Conservation (phyloP, 441 rosid species). For the Brassica hybrid region DNA sequence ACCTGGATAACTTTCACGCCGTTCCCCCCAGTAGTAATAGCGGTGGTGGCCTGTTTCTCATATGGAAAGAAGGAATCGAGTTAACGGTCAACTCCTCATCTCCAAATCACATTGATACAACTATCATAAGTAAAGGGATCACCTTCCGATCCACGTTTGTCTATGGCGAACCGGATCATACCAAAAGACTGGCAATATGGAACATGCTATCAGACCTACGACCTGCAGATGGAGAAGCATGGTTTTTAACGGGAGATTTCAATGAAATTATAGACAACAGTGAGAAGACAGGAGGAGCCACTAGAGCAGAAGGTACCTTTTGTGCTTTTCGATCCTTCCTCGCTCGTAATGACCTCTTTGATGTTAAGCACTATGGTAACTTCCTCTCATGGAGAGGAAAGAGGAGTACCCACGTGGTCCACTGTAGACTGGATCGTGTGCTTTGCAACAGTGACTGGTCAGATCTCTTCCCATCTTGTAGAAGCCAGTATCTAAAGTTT, state of each 20-base stretch:
- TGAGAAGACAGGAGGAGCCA: neutral
- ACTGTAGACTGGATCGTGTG: neutral
- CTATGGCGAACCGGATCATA: neutral
- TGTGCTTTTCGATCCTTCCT: neutral
- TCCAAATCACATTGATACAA: neutral
- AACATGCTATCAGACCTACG: too few species aligned
- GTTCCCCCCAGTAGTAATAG: too few species aligned
- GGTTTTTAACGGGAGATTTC: neutral
- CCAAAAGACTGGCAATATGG: neutral
- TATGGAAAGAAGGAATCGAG: too few species aligned
- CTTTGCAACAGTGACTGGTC: neutral
- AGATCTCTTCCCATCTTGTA: neutral
- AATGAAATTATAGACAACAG: neutral
- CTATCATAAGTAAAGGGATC: neutral
- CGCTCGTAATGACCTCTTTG: neutral
- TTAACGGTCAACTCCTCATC: neutral
- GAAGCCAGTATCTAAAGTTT: neutral
- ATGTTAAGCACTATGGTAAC: neutral
- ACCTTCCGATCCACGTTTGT: neutral
- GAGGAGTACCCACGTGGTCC: neutral
- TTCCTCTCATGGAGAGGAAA: neutral
- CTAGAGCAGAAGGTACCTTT: neutral
- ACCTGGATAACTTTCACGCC: too few species aligned
- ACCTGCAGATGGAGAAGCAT: too few species aligned
- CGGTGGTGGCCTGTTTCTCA: too few species aligned